Percentiles rank a stretch among this genome's conserved stretches.
Conservation (phyloP, 805 yeast genomes). For the Monosporozyma solicola region DNA sequence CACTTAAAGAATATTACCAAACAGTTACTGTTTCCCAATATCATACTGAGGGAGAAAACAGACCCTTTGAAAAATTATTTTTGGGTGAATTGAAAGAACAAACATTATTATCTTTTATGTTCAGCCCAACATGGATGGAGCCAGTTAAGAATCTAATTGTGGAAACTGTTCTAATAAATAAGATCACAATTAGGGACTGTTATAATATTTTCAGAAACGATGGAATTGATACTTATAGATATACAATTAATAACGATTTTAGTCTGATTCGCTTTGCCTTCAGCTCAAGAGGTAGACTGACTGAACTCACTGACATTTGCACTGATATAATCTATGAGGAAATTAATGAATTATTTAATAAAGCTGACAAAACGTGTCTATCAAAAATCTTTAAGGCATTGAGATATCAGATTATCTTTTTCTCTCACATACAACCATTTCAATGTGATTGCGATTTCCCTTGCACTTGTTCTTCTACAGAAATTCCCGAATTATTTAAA, state of each 20-base stretch:
- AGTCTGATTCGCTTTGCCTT: not conserved
- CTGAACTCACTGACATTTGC: not conserved
- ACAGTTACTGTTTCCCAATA: not conserved
- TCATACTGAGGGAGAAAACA: not conserved
- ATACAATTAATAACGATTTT: not conserved
- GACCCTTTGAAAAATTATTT: not conserved
- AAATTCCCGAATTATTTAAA: not conserved
- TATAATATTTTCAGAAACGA: not conserved
- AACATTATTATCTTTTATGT: not conserved
- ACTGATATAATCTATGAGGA: not conserved
- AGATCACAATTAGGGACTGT: not conserved
- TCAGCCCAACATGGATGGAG: constrained; percentile 1
- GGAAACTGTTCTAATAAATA: not conserved
- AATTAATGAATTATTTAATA: not conserved
- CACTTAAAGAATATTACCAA: not conserved
- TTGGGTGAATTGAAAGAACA: not conserved
- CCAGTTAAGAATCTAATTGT: not conserved
- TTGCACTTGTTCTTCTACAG: not conserved
- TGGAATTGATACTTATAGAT: not conserved
- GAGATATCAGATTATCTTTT: not conserved
- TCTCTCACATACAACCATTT: not conserved
- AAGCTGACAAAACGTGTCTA: not conserved
- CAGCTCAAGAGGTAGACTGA: not conserved
- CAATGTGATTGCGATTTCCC: not conserved
- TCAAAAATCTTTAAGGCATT: not conserved